Evolutionary conservation across 202 grass and related monocot genomes (phyloP).

Genomic region (Elaeis oleifera): DNA sequence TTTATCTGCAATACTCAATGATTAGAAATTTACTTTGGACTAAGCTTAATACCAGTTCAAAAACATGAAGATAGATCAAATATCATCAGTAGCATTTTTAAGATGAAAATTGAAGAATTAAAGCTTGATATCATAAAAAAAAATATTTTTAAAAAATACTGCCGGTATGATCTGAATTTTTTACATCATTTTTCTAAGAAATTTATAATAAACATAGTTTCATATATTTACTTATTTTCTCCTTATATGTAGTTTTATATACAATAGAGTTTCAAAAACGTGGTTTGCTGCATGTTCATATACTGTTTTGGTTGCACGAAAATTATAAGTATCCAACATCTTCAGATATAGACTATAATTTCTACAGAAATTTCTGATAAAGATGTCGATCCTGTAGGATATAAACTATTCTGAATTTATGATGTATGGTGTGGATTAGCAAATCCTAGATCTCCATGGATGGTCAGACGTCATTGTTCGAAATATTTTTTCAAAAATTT

Average conservation of each 20-base stretch:
- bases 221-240: neutral
- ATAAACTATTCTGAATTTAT: neutral
- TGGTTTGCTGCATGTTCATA: slow-evolving; percentile 3
- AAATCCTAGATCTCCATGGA: too few relatives aligned
- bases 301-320: slow-evolving; percentile 8
- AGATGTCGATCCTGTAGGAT: neutral
- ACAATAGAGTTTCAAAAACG: neutral
- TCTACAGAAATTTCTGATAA: neutral
- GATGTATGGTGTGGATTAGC: neutral
- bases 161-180: neutral
- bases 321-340: neutral
- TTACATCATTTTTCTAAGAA: neutral
- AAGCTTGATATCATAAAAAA: too few relatives aligned
- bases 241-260: too few relatives aligned
- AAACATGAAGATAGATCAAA: slow-evolving; percentile 1
- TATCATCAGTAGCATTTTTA: neutral
- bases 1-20: neutral
- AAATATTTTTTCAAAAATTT: too few relatives aligned
- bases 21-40: neutral
- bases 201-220: neutral
- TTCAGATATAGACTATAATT: slow-evolving; percentile 3
- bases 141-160: neutral
- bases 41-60: neutral
- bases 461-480: too few relatives aligned
- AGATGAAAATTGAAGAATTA: too few relatives aligned